These are phyloP conservation scores for Podila horticola DNA, from an alignment of 192 early-diverging fungal genomes.

Conservation along the genomic window DNA sequence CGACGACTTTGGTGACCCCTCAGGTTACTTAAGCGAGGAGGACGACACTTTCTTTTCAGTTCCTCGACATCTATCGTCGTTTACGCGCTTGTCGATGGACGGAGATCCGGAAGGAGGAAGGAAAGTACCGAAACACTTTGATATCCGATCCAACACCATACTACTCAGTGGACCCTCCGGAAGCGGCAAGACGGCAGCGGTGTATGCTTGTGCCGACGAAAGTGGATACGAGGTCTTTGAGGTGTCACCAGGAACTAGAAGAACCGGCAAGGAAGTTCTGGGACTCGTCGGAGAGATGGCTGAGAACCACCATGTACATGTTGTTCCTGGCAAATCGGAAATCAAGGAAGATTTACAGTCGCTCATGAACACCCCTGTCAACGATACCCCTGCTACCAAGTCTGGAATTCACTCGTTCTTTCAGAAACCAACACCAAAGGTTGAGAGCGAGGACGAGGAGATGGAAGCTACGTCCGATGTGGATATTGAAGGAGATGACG, in stretches of 20 bases:
- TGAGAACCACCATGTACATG: conserved; percentile 75
- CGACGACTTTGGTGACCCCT: conserved; percentile 34
- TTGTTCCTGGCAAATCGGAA: conserved; percentile 38
- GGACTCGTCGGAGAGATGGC: conserved; percentile 75
- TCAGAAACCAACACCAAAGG: not conserved
- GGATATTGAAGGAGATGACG: conserved; percentile 13
- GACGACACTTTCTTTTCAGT: conserved; percentile 18
- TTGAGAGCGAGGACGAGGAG: conserved; percentile 4
- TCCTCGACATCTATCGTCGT: conserved; percentile 15
- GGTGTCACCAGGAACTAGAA: conserved; percentile 71
- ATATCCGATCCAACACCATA: conserved; percentile 66
- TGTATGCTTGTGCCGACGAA: conserved; percentile 78
- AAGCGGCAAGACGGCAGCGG: conserved; percentile 77
- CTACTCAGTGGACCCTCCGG: conserved; percentile 76
- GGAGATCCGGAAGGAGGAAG: not conserved
- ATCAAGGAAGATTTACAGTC: conserved; percentile 13
- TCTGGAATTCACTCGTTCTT: conserved; percentile 34
- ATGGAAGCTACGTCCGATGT: conserved; percentile 6
- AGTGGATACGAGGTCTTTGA: conserved; percentile 82
- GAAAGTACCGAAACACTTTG: conserved; percentile 9
- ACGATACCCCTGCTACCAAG: conserved; percentile 1
- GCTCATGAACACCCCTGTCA: conserved; percentile 4
- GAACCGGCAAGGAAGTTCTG: conserved; percentile 78
- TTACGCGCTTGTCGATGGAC: conserved; percentile 8
- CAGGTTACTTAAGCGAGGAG: conserved; percentile 29